Conservation (phyloP, 1,139 yeast species). For the Taphrina confusa region DNA sequence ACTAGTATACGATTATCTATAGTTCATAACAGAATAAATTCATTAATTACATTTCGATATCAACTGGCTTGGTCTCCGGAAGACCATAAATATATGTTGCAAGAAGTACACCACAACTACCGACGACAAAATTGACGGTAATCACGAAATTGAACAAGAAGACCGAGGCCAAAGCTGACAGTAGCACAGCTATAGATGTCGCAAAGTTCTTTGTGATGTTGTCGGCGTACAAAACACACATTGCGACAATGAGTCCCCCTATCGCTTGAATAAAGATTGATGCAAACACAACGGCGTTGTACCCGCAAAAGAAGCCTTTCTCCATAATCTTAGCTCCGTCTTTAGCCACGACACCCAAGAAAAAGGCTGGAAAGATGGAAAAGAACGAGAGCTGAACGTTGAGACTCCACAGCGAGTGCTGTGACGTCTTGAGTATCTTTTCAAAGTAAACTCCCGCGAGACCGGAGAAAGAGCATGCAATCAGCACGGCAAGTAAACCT, state of each 20-base stretch:
- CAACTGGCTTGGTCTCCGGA: too few species aligned
- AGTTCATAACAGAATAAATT: too few species aligned
- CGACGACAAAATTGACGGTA: slow-evolving; percentile 47
- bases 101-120: slow-evolving; percentile 47
- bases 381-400: slow-evolving; percentile 50
- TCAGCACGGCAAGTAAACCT: slow-evolving; percentile 48
- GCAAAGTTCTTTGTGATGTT: slow-evolving; percentile 52
- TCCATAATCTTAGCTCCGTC: slow-evolving; percentile 47
- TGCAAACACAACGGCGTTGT: slow-evolving; percentile 48
- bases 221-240: slow-evolving; percentile 52
- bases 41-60: too few species aligned
- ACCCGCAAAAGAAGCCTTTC: slow-evolving; percentile 50
- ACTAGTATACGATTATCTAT: too few species aligned
- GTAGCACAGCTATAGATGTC: slow-evolving; percentile 49
- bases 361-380: slow-evolving; percentile 50
- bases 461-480: slow-evolving; percentile 49
- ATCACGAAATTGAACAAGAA: slow-evolving; percentile 47
- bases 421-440: slow-evolving; percentile 49
- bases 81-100: slow-evolving; percentile 48
- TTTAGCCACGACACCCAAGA: slow-evolving; percentile 47
- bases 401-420: slow-evolving; percentile 49
- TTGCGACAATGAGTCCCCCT: slow-evolving; percentile 51
- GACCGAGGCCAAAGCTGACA: slow-evolving; percentile 49
- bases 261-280: slow-evolving; percentile 50
- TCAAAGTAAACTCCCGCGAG: slow-evolving; percentile 52